A percentile compares a stretch with the other conserved stretches of the same genome.
Evolutionary conservation across 192 early-diverging fungal genomes (phyloP).

Genomic region (Coemansia sp.): DNA sequence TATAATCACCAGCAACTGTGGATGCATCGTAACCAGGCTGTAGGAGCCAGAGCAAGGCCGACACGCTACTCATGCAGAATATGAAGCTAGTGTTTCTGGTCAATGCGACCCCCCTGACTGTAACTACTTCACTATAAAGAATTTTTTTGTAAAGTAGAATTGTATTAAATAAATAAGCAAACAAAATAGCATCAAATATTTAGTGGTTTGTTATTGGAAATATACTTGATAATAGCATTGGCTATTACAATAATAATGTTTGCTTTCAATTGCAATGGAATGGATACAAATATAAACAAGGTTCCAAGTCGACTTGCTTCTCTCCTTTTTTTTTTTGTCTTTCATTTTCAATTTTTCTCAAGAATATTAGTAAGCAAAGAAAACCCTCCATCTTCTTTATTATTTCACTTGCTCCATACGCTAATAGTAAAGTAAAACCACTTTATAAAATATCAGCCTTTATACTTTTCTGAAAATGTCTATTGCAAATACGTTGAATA

Average conservation of each 20-base stretch:
- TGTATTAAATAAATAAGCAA: not conserved
- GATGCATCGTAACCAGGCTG: conserved; percentile 61
- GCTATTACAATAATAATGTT: too few relatives aligned
- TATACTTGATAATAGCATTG: too few relatives aligned
- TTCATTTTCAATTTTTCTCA: too few relatives aligned
- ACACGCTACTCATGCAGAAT: too few relatives aligned
- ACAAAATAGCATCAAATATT: too few relatives aligned
- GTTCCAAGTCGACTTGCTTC: not conserved
- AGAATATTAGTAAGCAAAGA: too few relatives aligned
- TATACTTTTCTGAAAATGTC: not conserved
- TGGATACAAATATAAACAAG: not conserved
- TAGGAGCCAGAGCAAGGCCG: conserved; percentile 59
- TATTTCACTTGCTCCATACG: too few relatives aligned
- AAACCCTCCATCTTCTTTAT: too few relatives aligned
- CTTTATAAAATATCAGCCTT: too few relatives aligned
- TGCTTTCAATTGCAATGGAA: too few relatives aligned
- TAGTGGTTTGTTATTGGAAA: not conserved
- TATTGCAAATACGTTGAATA: not conserved
- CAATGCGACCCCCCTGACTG: conserved; percentile 63
- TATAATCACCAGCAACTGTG: too few relatives aligned
- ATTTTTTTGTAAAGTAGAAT: not conserved
- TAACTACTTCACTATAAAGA: conserved; percentile 55
- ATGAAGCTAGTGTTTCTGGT: conserved; percentile 65
- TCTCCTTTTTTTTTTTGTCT: not conserved
- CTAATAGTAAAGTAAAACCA: too few relatives aligned